phyloP scores from a whole-genome alignment of 106 monocot genomes.

The Narthecium ossifragum region DNA sequence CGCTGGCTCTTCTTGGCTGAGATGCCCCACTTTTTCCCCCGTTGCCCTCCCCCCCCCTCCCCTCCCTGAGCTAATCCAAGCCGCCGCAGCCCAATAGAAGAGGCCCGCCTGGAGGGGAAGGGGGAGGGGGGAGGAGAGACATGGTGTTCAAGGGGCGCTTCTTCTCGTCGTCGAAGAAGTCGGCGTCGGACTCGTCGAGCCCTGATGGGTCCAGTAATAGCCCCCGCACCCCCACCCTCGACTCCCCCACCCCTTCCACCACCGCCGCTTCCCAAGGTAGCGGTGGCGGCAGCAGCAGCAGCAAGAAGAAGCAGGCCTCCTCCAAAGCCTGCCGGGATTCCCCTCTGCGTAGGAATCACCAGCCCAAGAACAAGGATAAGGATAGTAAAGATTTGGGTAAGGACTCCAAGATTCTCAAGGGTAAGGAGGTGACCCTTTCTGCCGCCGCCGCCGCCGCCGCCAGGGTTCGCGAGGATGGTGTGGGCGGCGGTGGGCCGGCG shows the following conservation, averaged over 20 bases:
- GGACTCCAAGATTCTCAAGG: no score
- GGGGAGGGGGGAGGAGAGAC: not conserved
- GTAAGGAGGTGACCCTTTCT: slow-evolving; percentile 20
- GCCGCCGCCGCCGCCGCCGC: not conserved
- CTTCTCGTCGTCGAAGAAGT: slow-evolving; percentile 82
- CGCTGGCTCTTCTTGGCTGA: no score
- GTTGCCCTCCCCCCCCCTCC: no score
- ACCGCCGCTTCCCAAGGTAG: not conserved
- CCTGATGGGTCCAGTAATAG: slow-evolving; percentile 65
- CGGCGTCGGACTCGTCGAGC: slow-evolving; percentile 40
- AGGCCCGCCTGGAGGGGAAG: slow-evolving; percentile 1
- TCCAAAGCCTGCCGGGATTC: not conserved
- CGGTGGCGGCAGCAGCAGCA: slow-evolving; percentile 14
- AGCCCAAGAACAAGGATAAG: slow-evolving; percentile 21
- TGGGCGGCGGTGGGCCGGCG: slow-evolving; percentile 15
- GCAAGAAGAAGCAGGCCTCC: slow-evolving; percentile 2
- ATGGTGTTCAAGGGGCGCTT: slow-evolving; percentile 84
- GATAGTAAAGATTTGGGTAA: no score
- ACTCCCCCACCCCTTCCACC: slow-evolving; percentile 9
- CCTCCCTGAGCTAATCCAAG: no score
- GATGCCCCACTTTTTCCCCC: no score
- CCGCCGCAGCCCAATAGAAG: not conserved
- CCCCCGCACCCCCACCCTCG: slow-evolving; percentile 44
- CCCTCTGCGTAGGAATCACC: not conserved
- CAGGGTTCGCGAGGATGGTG: not conserved